These are phyloP conservation scores for Litsea cubeba DNA, from an alignment of 164 flowering plant species.

Conservation along the genomic window DNA sequence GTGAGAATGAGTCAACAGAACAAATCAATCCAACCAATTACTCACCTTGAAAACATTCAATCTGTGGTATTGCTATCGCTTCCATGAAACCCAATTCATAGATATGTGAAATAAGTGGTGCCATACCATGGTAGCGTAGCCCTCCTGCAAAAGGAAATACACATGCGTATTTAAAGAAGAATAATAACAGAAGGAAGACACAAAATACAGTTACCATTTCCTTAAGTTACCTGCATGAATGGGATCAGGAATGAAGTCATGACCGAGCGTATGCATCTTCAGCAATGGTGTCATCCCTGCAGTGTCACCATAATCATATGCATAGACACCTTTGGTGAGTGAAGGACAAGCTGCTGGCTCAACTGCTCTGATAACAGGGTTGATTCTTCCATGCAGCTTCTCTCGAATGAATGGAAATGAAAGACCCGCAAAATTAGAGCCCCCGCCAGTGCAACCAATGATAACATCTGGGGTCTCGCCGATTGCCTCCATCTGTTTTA, in stretches of 20 bases:
- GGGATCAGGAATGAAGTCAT: constrained; percentile 94
- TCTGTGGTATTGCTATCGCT: constrained; percentile 80
- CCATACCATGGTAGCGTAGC: constrained; percentile 96
- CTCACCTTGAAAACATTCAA: constrained; percentile 82
- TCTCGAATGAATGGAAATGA: constrained; percentile 86
- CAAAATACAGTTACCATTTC: not conserved
- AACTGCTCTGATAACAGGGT: constrained; percentile 81
- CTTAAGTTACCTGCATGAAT: constrained; percentile 77
- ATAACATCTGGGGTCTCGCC: constrained; percentile 91
- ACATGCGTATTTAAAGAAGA: not conserved
- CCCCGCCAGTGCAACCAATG: constrained; percentile 96
- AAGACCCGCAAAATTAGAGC: constrained; percentile 91
- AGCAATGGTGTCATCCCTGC: constrained; percentile 91
- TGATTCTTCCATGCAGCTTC: constrained; percentile 72
- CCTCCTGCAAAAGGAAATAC: constrained; percentile 52
- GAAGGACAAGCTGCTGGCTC: constrained; percentile 97
- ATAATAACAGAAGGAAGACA: not conserved
- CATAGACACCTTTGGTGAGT: constrained; percentile 80
- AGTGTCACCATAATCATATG: constrained; percentile 95
- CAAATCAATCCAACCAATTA: not conserved
- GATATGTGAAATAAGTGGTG: constrained; percentile 88
- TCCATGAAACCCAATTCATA: constrained; percentile 87
- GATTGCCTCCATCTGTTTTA: constrained; percentile 81
- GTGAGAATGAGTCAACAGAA: not conserved
- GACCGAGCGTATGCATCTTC: constrained; percentile 99